These are phyloP conservation scores for Globisporangium spiculum DNA, from an alignment of 352 stramenopile species.

Conservation along the genomic window DNA sequence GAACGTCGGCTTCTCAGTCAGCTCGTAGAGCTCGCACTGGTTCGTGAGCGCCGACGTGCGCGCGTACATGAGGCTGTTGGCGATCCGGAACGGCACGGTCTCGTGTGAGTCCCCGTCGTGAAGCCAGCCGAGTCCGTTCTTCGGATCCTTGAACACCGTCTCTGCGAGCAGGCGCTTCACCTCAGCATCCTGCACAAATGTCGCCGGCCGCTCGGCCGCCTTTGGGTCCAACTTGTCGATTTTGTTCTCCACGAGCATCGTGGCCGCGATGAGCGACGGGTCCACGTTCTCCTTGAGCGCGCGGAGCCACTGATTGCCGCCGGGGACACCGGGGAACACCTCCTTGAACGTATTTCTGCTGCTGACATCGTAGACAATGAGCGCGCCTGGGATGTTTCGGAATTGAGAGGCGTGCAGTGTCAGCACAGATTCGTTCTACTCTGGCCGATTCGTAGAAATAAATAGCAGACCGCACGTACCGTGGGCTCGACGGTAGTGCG, in stretches of 20 bases:
- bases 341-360: conserved; percentile 69
- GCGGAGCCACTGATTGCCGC: conserved; percentile 55
- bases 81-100: conserved; percentile 49
- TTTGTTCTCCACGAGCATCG: conserved; percentile 80
- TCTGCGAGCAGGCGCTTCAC: conserved; percentile 45
- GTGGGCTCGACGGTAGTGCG: conserved; percentile 62
- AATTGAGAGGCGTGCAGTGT: too few relatives aligned
- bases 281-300: conserved; percentile 67
- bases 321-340: conserved; percentile 43
- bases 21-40: conserved; percentile 57
- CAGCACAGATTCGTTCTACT: not conserved
- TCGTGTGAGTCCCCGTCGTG: conserved; percentile 39
- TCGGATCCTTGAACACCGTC: conserved; percentile 51
- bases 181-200: conserved; percentile 48
- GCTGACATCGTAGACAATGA: conserved; percentile 68
- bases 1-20: conserved; percentile 39
- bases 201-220: conserved; percentile 28
- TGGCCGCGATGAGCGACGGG: conserved; percentile 41
- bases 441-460: not conserved
- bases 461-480: conserved; percentile 22
- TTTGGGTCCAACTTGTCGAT: conserved; percentile 47
- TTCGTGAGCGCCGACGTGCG: conserved; percentile 57
- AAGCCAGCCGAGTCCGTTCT: conserved; percentile 46
- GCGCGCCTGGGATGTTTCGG: conserved; percentile 32
- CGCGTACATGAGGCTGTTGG: conserved; percentile 68